A percentile compares a stretch with the other conserved stretches of the same genome.
phyloP scores from a whole-genome alignment of 2,329 filamentous ascomycete genomes.

The Tolypocladium nubicola region DNA sequence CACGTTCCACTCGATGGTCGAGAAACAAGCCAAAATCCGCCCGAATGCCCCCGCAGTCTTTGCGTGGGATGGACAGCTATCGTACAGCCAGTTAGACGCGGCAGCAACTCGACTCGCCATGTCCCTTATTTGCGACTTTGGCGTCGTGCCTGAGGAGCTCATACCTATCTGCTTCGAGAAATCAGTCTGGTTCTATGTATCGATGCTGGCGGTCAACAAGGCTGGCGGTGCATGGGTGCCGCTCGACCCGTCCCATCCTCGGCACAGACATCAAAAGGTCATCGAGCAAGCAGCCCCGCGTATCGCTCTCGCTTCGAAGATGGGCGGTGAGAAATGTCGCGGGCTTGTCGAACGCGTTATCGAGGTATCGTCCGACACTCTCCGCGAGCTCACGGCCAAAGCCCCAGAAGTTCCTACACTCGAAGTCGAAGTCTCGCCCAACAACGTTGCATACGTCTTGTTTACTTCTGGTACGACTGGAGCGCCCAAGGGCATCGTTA shows the following conservation, averaged over 20 bases:
- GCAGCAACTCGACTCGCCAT: constrained; percentile 25
- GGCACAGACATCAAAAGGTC: too few relatives aligned
- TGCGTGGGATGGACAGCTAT: constrained; percentile 32
- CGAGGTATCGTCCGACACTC: too few relatives aligned
- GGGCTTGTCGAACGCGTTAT: too few relatives aligned
- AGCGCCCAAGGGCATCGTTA: constrained; percentile 44
- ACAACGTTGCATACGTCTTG: constrained; percentile 32
- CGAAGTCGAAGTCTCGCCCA: background rate
- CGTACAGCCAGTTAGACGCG: constrained; percentile 26
- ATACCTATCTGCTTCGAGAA: constrained; percentile 21
- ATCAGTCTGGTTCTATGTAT: constrained; percentile 17
- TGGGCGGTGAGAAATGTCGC: background rate
- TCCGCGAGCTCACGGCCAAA: background rate
- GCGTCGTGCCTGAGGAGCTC: constrained; percentile 18
- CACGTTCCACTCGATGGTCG: too few relatives aligned
- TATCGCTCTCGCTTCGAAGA: too few relatives aligned
- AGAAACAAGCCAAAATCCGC: too few relatives aligned
- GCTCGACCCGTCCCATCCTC: too few relatives aligned
- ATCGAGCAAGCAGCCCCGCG: too few relatives aligned
- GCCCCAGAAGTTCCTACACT: background rate
- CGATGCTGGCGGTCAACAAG: constrained; percentile 10
- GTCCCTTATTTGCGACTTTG: constrained; percentile 17
- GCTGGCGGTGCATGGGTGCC: too few relatives aligned
- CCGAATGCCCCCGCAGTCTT: constrained; percentile 20
- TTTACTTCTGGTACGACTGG: constrained; percentile 51